Percentiles rank a stretch among this genome's conserved stretches.
phyloP scores from a whole-genome alignment of 1,139 yeast species.

The Sugiyamaella pinicola region DNA sequence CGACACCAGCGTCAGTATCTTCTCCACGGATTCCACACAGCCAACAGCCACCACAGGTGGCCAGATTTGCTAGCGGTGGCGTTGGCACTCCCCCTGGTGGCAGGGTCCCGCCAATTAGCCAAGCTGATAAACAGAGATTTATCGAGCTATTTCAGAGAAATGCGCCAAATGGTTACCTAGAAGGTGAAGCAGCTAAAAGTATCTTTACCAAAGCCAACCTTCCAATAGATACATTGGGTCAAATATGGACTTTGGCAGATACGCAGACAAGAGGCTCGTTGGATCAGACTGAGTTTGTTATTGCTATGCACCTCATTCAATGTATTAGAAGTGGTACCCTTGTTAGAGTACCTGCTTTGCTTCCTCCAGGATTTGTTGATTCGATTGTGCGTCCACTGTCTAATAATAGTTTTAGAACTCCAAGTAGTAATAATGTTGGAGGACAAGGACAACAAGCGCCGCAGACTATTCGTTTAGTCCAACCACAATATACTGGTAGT shows the following conservation, averaged over 20 bases:
- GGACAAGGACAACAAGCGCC: neutral
- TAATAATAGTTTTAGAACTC: slow-evolving; percentile 27
- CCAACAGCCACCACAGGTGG: slow-evolving; percentile 25
- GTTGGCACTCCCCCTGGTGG: slow-evolving; percentile 26
- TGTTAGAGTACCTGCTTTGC: slow-evolving; percentile 64
- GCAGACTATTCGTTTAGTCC: slow-evolving; percentile 18
- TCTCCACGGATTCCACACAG: slow-evolving; percentile 26
- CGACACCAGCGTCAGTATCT: slow-evolving; percentile 26
- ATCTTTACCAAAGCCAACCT: slow-evolving; percentile 87
- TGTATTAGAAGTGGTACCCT: slow-evolving; percentile 70
- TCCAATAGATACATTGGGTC: slow-evolving; percentile 74
- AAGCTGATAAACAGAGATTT: slow-evolving; percentile 70
- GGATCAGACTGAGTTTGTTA: slow-evolving; percentile 70
- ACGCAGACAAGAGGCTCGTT: slow-evolving; percentile 71
- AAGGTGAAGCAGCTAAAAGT: slow-evolving; percentile 77
- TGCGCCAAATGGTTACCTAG: slow-evolving; percentile 58
- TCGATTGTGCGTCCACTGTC: slow-evolving; percentile 33
- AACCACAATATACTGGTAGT: slow-evolving; percentile 46
- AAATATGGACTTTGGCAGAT: slow-evolving; percentile 88
- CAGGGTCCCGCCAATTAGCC: slow-evolving; percentile 61
- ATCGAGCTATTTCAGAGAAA: slow-evolving; percentile 74
- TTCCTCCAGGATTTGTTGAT: slow-evolving; percentile 53
- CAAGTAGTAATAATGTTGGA: slow-evolving; percentile 18
- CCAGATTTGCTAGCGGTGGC: slow-evolving; percentile 21
- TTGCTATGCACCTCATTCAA: slow-evolving; percentile 96